Conservation (phyloP, 768 basidiomycete genomes). For the Tylopilus plumbeoviolaceoides region DNA sequence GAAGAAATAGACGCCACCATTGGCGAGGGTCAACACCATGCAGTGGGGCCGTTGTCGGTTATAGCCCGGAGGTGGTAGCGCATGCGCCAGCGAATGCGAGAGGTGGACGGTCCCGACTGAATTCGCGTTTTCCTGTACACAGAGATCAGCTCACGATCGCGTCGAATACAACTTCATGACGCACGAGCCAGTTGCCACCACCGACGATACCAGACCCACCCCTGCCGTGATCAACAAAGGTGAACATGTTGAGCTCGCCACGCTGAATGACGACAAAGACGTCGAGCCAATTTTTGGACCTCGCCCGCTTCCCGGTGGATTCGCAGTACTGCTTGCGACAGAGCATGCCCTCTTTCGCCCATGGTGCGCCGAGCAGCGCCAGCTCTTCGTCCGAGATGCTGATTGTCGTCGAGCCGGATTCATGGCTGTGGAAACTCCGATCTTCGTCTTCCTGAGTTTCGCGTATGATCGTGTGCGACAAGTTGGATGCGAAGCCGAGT, state of each 20-base stretch:
- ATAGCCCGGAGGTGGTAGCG: slow-evolving; percentile 89
- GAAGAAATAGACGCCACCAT: slow-evolving; percentile 94
- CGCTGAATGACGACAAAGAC: slow-evolving; percentile 95
- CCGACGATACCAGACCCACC: slow-evolving; percentile 69
- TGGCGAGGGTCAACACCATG: slow-evolving; percentile 87
- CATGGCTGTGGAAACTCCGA: slow-evolving; percentile 61
- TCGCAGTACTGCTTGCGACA: slow-evolving; percentile 96
- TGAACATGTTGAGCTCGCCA: slow-evolving; percentile 94
- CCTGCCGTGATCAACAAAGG: slow-evolving; percentile 75
- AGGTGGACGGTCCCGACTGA: slow-evolving; percentile 80
- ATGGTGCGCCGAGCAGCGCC: slow-evolving; percentile 91
- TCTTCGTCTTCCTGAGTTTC: slow-evolving; percentile 89
- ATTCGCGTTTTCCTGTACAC: slow-evolving; percentile 74
- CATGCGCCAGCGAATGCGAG: slow-evolving; percentile 83
- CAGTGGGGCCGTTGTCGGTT: slow-evolving; percentile 87
- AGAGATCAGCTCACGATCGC: slow-evolving; percentile 7
- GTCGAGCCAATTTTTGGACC: slow-evolving; percentile 88
- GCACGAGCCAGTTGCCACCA: slow-evolving; percentile 96
- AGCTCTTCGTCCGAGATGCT: slow-evolving; percentile 95
- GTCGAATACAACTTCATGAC: slow-evolving; percentile 32
- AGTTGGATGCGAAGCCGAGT: slow-evolving; percentile 94
- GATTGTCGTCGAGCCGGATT: slow-evolving; percentile 65
- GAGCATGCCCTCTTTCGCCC: slow-evolving; percentile 98
- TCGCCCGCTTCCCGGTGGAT: slow-evolving; percentile 73
- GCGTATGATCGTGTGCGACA: slow-evolving; percentile 94